Evolutionary conservation across 352 stramenopile genomes (phyloP).

Genomic region (Phytophthora pinifolia): DNA sequence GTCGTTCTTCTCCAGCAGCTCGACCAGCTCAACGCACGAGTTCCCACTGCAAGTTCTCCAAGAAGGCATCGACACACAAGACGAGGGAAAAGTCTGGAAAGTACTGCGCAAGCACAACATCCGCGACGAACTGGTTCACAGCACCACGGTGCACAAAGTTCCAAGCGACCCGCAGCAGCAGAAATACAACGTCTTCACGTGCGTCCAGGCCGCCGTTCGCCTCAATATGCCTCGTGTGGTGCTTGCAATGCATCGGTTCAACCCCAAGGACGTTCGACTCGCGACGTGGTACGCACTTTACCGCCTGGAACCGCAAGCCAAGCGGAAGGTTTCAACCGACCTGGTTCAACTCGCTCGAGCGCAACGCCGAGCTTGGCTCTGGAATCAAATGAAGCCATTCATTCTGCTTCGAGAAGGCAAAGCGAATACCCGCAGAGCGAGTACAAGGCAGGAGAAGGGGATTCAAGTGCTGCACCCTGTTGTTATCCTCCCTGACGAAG

Average conservation of each 20-base stretch:
- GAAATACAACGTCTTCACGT: slow-evolving; percentile 31
- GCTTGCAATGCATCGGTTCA: slow-evolving; percentile 18
- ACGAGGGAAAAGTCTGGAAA: slow-evolving; percentile 13
- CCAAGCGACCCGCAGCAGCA: slow-evolving; percentile 17
- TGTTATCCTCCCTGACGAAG: slow-evolving; percentile 10
- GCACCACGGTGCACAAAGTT: slow-evolving; percentile 17
- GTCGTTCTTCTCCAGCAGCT: slow-evolving; percentile 9
- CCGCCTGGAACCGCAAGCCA: slow-evolving; percentile 1
- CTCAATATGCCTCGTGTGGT: slow-evolving; percentile 10
- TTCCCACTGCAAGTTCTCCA: slow-evolving; percentile 21
- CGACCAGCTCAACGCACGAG: slow-evolving; percentile 1
- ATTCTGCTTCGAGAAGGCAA: slow-evolving; percentile 8
- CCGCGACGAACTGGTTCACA: slow-evolving; percentile 14
- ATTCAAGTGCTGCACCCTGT: slow-evolving; percentile 2
- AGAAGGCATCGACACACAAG: slow-evolving; percentile 17
- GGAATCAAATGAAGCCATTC: slow-evolving; percentile 16
- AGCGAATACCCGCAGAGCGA: neutral
- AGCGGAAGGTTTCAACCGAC: slow-evolving; percentile 14
- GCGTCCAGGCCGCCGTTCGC: slow-evolving; percentile 21
- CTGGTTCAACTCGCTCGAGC: slow-evolving; percentile 10
- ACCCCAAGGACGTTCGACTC: slow-evolving; percentile 10
- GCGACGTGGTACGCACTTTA: slow-evolving; percentile 27
- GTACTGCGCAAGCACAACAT: slow-evolving; percentile 18
- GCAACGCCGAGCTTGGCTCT: slow-evolving; percentile 17
- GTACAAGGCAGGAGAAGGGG: neutral